Evolutionary conservation across 2,329 filamentous ascomycete genomes (phyloP).

Genomic region (Metarhizium guizhouense): DNA sequence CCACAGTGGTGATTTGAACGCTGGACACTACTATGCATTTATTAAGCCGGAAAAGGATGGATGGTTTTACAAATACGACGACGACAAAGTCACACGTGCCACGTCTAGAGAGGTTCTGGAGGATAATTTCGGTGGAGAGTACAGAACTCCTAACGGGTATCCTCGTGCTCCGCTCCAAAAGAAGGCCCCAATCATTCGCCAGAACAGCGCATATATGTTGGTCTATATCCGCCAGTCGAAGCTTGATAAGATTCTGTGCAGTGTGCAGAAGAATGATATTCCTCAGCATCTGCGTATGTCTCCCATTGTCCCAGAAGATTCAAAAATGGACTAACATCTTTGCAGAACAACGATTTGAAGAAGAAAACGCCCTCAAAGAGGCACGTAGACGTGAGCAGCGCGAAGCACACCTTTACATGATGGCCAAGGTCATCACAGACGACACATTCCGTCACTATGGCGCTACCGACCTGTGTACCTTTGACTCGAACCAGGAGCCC

Average conservation of each 20-base stretch:
- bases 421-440: slow-evolving; percentile 72
- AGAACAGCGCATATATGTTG: slow-evolving; percentile 94
- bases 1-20: slow-evolving; percentile 92
- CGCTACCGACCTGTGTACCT: slow-evolving; percentile 72
- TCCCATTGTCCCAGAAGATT: neutral
- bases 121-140: slow-evolving; percentile 94
- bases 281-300: slow-evolving; percentile 68
- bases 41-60: slow-evolving; percentile 89
- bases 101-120: slow-evolving; percentile 87
- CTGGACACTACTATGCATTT: slow-evolving; percentile 97
- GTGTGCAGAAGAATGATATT: slow-evolving; percentile 68
- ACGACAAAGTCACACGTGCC: slow-evolving; percentile 92
- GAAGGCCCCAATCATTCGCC: slow-evolving; percentile 50
- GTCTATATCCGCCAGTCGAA: slow-evolving; percentile 89
- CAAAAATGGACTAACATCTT: slow-evolving; percentile 8
- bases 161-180: slow-evolving; percentile 41
- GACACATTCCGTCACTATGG: slow-evolving; percentile 73
- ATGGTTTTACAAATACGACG: slow-evolving; percentile 94
- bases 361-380: slow-evolving; percentile 71
- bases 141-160: slow-evolving; percentile 41
- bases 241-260: slow-evolving; percentile 72
- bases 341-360: slow-evolving; percentile 62
- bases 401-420: slow-evolving; percentile 89
- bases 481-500: slow-evolving; percentile 54
- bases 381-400: slow-evolving; percentile 79